Evolutionary conservation across 2,329 filamentous ascomycete genomes (phyloP).

Genomic region (Ustulina deusta): DNA sequence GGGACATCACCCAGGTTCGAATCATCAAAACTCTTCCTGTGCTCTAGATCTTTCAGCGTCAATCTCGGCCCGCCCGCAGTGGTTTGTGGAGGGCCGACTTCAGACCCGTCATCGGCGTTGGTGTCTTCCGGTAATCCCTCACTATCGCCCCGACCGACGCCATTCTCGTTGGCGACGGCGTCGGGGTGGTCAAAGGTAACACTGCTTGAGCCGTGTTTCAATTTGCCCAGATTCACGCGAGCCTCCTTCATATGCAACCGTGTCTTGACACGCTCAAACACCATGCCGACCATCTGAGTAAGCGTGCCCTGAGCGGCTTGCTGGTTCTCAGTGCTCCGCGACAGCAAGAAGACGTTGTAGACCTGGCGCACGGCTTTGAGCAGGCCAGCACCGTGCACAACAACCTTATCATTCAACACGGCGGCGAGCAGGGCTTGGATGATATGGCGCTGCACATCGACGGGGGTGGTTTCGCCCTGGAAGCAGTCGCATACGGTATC

Average conservation of each 20-base stretch:
- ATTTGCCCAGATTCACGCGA: conserved; percentile 68
- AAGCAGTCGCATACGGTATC: conserved; percentile 99
- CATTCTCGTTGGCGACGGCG: conserved; percentile 50
- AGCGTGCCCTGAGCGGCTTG: conserved; percentile 96
- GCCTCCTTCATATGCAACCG: conserved; percentile 89
- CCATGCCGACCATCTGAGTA: conserved; percentile 98
- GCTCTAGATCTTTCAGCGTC: conserved; percentile 74
- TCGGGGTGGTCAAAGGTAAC: conserved; percentile 63
- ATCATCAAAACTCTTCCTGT: conserved; percentile 76
- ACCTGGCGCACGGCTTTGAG: conserved; percentile 97
- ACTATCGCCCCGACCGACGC: conserved; percentile 47
- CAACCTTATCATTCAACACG: conserved; percentile 97
- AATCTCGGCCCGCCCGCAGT: conserved; percentile 64
- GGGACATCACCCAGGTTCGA: conserved; percentile 74
- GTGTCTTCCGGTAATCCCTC: conserved; percentile 53
- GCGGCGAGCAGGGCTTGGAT: conserved; percentile 96
- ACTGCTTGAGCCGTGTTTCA: conserved; percentile 66
- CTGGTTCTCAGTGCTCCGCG: conserved; percentile 93
- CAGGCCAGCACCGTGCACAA: conserved; percentile 95
- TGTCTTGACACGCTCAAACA: conserved; percentile 93
- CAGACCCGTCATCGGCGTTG: conserved; percentile 48
- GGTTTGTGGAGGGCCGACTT: conserved; percentile 44
- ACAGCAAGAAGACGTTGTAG: conserved; percentile 98
- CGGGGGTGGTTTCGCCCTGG: conserved; percentile 91
- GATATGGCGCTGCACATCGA: conserved; percentile 96